Evolutionary conservation across 257 asterid genomes (phyloP).

Genomic region (Solanum habrochaites): DNA sequence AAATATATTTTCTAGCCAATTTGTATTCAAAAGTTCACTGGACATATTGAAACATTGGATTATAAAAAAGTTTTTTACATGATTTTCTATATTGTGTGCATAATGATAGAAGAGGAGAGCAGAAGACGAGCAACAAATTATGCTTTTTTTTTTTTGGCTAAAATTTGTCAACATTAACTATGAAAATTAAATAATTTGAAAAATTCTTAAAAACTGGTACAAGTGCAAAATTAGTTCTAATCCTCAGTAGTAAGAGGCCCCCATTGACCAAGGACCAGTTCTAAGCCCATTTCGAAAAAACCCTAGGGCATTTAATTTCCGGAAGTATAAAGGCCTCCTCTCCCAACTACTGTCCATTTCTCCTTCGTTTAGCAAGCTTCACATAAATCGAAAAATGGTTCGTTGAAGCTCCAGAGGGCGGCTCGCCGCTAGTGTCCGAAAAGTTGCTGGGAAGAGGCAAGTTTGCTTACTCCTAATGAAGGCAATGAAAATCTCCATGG

Average conservation of each 20-base stretch:
- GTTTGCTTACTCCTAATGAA: neutral
- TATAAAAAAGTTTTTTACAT: too few species aligned
- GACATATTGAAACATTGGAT: neutral
- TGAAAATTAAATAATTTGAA: neutral
- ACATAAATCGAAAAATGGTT: neutral
- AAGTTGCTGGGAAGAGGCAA: constrained; percentile 1
- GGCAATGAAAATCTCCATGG: neutral
- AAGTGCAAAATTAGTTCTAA: neutral
- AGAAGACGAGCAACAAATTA: neutral
- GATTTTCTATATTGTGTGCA: neutral
- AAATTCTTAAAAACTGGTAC: neutral
- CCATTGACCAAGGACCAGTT: neutral
- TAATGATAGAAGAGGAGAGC: too few species aligned
- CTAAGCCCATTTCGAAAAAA: neutral
- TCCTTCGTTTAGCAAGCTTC: neutral
- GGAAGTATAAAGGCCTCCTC: neutral
- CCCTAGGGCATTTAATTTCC: neutral
- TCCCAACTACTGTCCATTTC: neutral
- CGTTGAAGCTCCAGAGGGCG: constrained; percentile 1
- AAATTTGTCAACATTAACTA: neutral
- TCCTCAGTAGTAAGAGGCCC: neutral
- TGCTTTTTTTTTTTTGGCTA: neutral
- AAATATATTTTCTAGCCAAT: too few species aligned
- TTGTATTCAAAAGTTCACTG: neutral
- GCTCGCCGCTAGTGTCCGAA: neutral